Conservation (phyloP, 305 asterid genomes). For the Plantago coronopus region DNA sequence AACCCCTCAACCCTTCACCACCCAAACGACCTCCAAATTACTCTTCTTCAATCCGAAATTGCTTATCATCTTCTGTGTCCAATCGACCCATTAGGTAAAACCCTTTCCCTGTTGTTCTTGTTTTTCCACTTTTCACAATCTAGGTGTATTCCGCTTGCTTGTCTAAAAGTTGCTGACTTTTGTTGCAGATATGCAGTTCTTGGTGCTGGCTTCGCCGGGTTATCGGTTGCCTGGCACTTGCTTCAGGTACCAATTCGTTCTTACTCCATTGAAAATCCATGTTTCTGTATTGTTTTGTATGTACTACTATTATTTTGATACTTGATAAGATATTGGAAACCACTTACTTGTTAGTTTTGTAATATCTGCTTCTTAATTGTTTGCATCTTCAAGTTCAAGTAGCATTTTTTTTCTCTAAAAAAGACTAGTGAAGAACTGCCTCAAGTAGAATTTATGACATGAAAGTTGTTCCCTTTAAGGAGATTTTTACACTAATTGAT, state of each 20-base stretch:
- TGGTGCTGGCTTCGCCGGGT: conserved; percentile 99
- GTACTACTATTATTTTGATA: neutral
- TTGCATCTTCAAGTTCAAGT: too few relatives aligned
- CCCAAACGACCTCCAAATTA: conserved; percentile 8
- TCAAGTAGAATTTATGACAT: too few relatives aligned
- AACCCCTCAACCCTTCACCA: neutral
- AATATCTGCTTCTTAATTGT: too few relatives aligned
- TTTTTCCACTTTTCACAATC: neutral
- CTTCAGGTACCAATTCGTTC: conserved; percentile 55
- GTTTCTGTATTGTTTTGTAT: too few relatives aligned
- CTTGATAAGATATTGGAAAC: neutral
- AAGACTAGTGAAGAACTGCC: too few relatives aligned
- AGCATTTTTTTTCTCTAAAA: too few relatives aligned
- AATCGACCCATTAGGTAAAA: conserved; percentile 35
- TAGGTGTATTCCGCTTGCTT: neutral
- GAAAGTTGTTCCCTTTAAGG: too few relatives aligned
- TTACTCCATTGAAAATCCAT: neutral
- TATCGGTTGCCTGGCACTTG: conserved; percentile 91
- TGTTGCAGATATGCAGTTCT: conserved; percentile 77
- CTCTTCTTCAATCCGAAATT: neutral
- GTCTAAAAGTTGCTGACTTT: neutral
- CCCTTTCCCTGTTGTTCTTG: neutral
- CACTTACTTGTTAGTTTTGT: neutral
- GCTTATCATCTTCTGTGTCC: conserved; percentile 21
- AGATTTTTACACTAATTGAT: too few relatives aligned